Conservation (phyloP, 2,329 filamentous ascomycete species). For the Harringtonia lauricola region DNA sequence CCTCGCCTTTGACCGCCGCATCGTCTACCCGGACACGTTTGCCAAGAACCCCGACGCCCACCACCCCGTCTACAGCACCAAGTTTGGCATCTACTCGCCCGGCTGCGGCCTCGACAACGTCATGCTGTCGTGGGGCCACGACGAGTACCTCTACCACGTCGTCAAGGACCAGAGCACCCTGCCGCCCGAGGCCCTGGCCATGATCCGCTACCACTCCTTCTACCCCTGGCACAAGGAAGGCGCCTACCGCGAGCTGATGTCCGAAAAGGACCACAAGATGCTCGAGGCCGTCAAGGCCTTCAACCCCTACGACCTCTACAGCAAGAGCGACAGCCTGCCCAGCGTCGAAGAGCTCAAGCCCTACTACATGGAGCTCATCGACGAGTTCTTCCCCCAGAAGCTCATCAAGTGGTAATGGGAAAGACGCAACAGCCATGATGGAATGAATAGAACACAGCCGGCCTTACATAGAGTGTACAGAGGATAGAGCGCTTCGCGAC, state of each 20-base stretch:
- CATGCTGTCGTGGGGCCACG: slow-evolving; percentile 85
- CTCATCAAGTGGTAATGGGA: slow-evolving; percentile 52
- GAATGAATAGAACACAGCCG: no score
- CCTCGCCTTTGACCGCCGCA: slow-evolving; percentile 57
- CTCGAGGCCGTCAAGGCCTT: slow-evolving; percentile 73
- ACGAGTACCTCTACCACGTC: slow-evolving; percentile 80
- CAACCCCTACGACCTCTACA: slow-evolving; percentile 87
- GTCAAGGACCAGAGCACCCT: slow-evolving; percentile 72
- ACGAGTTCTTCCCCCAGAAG: slow-evolving; percentile 61
- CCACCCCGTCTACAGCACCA: slow-evolving; percentile 62
- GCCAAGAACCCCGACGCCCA: slow-evolving; percentile 60
- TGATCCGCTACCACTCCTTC: slow-evolving; percentile 90
- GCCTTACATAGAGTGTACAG: no score
- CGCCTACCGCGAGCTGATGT: slow-evolving; percentile 75
- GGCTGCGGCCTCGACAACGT: slow-evolving; percentile 78
- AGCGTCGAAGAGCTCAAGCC: slow-evolving; percentile 68
- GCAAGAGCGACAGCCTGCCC: slow-evolving; percentile 76
- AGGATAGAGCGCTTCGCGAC: no score
- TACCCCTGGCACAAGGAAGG: slow-evolving; percentile 83
- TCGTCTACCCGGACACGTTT: slow-evolving; percentile 77
- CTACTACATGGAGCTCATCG: slow-evolving; percentile 64
- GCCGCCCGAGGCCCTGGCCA: slow-evolving; percentile 73
- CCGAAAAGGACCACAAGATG: slow-evolving; percentile 69
- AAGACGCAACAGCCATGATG: no score
- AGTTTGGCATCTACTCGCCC: slow-evolving; percentile 68